Evolutionary conservation across 2,329 filamentous ascomycete species (phyloP).

Genomic region (Colletotrichum neosansevieriae): DNA sequence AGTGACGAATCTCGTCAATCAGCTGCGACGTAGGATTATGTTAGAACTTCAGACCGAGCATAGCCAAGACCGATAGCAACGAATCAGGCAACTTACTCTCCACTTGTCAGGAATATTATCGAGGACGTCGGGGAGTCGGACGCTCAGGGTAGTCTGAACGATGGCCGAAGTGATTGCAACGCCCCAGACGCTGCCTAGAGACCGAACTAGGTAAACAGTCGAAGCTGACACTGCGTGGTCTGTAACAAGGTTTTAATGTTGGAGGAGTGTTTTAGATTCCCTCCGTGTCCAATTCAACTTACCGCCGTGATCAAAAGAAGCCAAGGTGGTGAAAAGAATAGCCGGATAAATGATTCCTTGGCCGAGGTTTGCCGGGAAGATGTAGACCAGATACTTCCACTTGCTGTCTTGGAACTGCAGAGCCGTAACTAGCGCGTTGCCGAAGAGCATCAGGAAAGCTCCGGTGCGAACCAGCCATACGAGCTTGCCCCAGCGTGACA

Average conservation of each 20-base stretch:
- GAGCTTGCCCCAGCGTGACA: conserved; percentile 67
- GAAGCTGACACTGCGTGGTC: conserved; percentile 74
- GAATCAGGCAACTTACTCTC: conserved; percentile 58
- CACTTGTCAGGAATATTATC: conserved; percentile 68
- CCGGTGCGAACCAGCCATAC: conserved; percentile 65
- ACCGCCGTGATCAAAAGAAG: conserved; percentile 72
- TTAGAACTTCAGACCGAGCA: conserved; percentile 23
- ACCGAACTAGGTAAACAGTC: conserved; percentile 73
- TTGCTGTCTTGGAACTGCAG: conserved; percentile 62
- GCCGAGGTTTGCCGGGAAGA: conserved; percentile 69
- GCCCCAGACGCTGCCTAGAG: conserved; percentile 73
- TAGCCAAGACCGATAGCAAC: not conserved
- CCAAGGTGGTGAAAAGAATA: conserved; percentile 71
- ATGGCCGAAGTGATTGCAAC: conserved; percentile 73
- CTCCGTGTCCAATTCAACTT: conserved; percentile 41
- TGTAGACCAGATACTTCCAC: conserved; percentile 68
- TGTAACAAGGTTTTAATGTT: conserved; percentile 43
- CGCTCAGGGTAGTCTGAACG: conserved; percentile 70
- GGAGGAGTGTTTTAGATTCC: not conserved
- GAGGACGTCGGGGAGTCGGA: conserved; percentile 65
- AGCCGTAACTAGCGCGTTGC: conserved; percentile 64
- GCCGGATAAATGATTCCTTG: conserved; percentile 71
- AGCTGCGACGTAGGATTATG: conserved; percentile 57
- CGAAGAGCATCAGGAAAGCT: conserved; percentile 63
- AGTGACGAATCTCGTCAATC: conserved; percentile 72